These are phyloP conservation scores for Lachnellula suecica DNA, from an alignment of 2,329 filamentous ascomycete genomes.

Conservation along the genomic window DNA sequence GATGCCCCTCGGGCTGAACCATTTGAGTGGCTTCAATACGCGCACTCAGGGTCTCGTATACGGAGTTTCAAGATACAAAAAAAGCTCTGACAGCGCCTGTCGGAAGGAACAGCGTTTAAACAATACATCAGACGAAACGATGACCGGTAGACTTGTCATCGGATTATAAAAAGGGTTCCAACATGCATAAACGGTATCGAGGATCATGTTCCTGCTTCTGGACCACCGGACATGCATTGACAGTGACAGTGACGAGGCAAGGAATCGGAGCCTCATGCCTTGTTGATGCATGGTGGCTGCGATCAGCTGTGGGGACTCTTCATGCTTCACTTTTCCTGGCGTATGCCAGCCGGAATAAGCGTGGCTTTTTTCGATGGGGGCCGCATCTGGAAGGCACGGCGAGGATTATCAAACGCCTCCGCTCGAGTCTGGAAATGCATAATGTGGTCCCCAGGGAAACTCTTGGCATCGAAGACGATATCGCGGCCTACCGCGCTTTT, in stretches of 20 bases:
- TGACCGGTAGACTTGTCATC: too few relatives aligned
- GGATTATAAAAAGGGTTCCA: too few relatives aligned
- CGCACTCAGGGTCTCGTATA: too few relatives aligned
- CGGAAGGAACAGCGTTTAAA: not conserved
- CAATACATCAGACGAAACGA: not conserved
- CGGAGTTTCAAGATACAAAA: not conserved
- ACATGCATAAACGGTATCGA: too few relatives aligned
- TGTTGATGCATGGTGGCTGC: too few relatives aligned
- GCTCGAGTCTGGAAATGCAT: not conserved
- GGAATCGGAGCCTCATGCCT: too few relatives aligned
- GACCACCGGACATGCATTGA: not conserved
- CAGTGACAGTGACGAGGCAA: not conserved
- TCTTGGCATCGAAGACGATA: not conserved
- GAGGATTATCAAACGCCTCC: not conserved
- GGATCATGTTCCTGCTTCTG: too few relatives aligned
- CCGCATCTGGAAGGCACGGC: too few relatives aligned
- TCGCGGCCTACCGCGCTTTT: not conserved
- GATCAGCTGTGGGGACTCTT: not conserved
- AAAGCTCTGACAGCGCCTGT: not conserved
- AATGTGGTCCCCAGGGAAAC: not conserved
- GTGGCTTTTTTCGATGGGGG: too few relatives aligned
- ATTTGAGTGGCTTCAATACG: too few relatives aligned
- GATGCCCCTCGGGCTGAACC: not conserved
- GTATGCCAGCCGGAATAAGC: not conserved
- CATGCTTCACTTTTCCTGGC: slow-evolving; percentile 1